Evolutionary conservation across 1,139 yeast species (phyloP).

Genomic region (Martiniozyma asiatica): DNA sequence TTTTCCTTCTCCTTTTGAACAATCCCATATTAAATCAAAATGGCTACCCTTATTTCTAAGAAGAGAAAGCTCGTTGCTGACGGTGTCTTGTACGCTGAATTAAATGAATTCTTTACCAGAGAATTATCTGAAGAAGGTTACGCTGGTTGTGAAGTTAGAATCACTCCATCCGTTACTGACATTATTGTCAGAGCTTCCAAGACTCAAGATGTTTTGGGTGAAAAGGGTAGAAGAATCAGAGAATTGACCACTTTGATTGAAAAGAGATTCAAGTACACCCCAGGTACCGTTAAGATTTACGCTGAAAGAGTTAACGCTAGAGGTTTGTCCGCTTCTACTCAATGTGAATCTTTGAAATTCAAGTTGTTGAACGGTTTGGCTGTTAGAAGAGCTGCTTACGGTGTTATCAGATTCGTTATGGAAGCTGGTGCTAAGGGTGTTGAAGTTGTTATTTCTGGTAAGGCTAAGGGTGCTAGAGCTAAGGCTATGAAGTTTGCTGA

Average conservation of each 20-base stretch:
- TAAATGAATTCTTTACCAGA: constrained; percentile 99
- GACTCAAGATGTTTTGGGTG: constrained; percentile 98
- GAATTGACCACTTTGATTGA: constrained; percentile 95
- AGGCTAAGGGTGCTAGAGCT: constrained; percentile 99
- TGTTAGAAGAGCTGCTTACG: constrained; percentile 99
- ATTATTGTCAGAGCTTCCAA: constrained; percentile 98
- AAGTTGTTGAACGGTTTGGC: constrained; percentile 98
- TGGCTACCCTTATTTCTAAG: constrained; percentile 64
- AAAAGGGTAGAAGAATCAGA: constrained; percentile 99
- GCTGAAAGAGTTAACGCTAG: constrained; percentile 99
- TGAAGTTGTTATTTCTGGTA: constrained; percentile 98
- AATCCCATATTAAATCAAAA: constrained; percentile 10
- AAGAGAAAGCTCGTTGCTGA: constrained; percentile 95
- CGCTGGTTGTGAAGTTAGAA: constrained; percentile 99
- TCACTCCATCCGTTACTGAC: constrained; percentile 96
- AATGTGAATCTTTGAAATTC: constrained; percentile 98
- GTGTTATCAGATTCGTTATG: constrained; percentile 99
- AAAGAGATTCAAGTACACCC: constrained; percentile 96
- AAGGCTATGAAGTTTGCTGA: constrained; percentile 99
- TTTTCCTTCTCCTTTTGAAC: too few relatives aligned
- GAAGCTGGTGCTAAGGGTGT: constrained; percentile 99
- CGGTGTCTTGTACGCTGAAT: constrained; percentile 99
- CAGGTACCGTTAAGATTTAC: constrained; percentile 88
- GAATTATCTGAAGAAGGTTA: constrained; percentile 99
- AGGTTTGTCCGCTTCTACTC: constrained; percentile 99